Conservation (phyloP, 306 rosid species). For the Urtica urens region DNA sequence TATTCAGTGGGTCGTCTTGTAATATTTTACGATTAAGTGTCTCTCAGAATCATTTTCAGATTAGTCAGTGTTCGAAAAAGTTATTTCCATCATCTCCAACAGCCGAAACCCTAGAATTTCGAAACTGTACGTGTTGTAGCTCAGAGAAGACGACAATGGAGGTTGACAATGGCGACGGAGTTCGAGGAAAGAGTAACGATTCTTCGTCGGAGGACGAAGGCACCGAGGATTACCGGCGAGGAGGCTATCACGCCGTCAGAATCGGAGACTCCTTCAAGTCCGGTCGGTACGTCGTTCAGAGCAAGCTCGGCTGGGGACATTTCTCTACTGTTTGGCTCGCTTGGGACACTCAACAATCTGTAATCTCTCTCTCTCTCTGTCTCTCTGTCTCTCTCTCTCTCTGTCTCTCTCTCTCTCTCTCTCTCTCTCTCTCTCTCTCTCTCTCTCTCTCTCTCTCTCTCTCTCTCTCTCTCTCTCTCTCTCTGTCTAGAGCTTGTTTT, state of each 20-base stretch:
- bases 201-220: conserved; percentile 95
- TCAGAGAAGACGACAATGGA: conserved; percentile 39
- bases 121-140: no score
- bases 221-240: conserved; percentile 83
- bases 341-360: conserved; percentile 59
- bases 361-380: conserved; percentile 7
- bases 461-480: not conserved
- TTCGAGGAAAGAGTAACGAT: no score
- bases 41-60: not conserved
- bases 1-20: not conserved
- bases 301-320: conserved; percentile 97
- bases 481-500: not conserved
- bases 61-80: not conserved
- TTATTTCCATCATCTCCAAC: not conserved
- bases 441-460: not conserved
- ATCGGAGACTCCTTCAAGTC: conserved; percentile 67
- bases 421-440: not conserved
- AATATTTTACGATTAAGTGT: not conserved
- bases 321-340: conserved; percentile 99
- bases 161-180: no score
- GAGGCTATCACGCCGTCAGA: conserved; percentile 89
- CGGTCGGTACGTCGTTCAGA: conserved; percentile 69
- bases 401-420: not conserved
- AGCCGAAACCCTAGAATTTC: conserved; percentile 11
- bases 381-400: not conserved